Evolutionary conservation across 1,284 basidiomycete species (phyloP), one percentile per base, ranked within the genome.

Genomic region (Malassezia caprae): DNA sequence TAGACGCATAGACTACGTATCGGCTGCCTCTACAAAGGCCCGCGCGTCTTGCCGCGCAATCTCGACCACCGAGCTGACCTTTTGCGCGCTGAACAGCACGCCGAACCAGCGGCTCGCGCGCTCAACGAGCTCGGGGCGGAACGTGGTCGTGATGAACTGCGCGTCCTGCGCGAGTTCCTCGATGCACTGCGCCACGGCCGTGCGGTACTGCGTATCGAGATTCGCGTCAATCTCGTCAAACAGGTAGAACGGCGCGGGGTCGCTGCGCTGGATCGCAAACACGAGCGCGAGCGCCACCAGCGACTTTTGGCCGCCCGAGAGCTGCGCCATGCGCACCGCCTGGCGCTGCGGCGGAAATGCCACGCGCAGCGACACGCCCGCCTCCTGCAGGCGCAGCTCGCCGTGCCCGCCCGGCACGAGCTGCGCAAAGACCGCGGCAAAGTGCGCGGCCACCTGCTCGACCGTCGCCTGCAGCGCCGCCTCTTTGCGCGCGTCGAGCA

Each of bases 181-280:
- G 61, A 99, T 96, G 91, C 98, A 96, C 76, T 86, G 82, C 27
- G 93, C 90, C 23, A 98, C 93, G 2, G 93, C 89, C 2, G 91
- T 96, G 39, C 93, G 86, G 63, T 96, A 96, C 78, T 96, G 90
- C 5, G 93, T 89, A 68, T 99, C 94, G 49, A 99, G 80, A 68
- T 96, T 96, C 48, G 93, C 93, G 68, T 98, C 93, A 70, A 96
- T 96, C 80, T 99, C 94, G 75, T 99, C 94, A 72, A 98, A 98
- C n/a, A 99, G 80, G 76, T 98, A 98, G 79, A 99, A 99, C 0
- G 94, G 94, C 0, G 94, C 94, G 1, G 94, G 94, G 72, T 99
- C 94, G 75, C 91, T 96, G 76, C 94, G 96, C 76, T 99, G 94
- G 66, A 98, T 98, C 8, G 93, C 90, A 72, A 98, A 98, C 17